Evolutionary conservation across 2,329 filamentous ascomycete species (phyloP).

Genomic region (Fusarium fracticaudum): DNA sequence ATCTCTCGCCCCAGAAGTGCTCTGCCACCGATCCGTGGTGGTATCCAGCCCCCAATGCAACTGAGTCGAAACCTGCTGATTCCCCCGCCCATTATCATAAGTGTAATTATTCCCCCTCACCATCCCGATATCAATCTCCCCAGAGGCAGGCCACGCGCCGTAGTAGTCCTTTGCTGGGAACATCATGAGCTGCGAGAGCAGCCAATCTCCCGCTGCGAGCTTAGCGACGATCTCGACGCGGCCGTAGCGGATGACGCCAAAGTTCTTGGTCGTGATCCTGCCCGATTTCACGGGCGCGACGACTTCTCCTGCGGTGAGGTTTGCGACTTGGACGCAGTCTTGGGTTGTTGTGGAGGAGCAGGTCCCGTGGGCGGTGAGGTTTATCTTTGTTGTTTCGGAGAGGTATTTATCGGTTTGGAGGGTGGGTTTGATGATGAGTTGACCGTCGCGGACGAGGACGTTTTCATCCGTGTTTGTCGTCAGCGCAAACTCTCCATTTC

Average conservation of each 20-base stretch:
- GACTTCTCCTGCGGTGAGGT: neutral
- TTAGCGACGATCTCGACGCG: neutral
- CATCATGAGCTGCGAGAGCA: neutral
- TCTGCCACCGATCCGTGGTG: neutral
- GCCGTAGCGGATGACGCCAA: neutral
- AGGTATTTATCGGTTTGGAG: neutral
- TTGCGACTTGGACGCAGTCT: neutral
- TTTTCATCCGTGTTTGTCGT: neutral
- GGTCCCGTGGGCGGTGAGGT: neutral
- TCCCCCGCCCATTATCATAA: neutral
- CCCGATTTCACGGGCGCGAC: neutral
- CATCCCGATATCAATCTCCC: slow-evolving; percentile 64
- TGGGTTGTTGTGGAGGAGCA: neutral
- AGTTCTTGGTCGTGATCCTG: neutral
- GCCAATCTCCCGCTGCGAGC: neutral
- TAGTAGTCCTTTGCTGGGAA: slow-evolving; percentile 42
- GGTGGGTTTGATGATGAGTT: neutral
- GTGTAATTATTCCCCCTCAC: slow-evolving; percentile 55
- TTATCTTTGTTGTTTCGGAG: neutral
- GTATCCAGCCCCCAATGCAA: neutral
- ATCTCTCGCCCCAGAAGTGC: neutral
- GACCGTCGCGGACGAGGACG: neutral
- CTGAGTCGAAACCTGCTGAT: neutral
- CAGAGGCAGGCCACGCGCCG: slow-evolving; percentile 59
- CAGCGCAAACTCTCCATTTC: neutral